Evolutionary conservation across 2,329 filamentous ascomycete species (phyloP), one percentile per base, ranked within the genome.

Genomic region (Pezicula radicicola): DNA sequence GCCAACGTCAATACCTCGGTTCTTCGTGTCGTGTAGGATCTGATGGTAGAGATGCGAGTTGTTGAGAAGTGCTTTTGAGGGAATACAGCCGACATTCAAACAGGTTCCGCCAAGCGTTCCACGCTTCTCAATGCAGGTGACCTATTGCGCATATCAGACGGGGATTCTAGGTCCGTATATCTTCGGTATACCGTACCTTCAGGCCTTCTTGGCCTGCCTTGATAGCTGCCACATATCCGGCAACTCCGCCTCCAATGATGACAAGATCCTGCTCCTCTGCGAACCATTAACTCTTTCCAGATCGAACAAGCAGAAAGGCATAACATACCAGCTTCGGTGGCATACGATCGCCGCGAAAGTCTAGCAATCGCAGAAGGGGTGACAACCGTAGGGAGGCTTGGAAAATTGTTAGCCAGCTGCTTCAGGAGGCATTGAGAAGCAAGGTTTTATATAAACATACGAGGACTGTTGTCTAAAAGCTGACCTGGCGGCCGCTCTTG

Each of bases 1-100:
- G 69, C 89, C 87, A 64, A 99, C 94, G 69, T 97, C 93, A 71
- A 99, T 99, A 70, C 94, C 94, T 71, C 94, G 91, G 75, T 89
- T 85, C 78, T 97, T 96, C 61, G 91, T 93, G 79, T 99, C 94
- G 78, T 99, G 93, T 56, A 95, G 84, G 68, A 97, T 88, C 76
- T 92, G 88, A 79, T 97, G 93, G 81, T 97, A 97, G 55, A 97
- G 83, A 74, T 97, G 91, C 65, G 94, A 97, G 82, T 97, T 97
- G 86, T 97, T 99, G 73, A 99, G 89, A 63, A 99, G 90, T 58
- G 94, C 97, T 78, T 99, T 99, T 61, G 94, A 99, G 62, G 94
- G 94, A 70, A 99, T 99, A 78, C 94, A 99, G 76, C 94, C 94
- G 68, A 99, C 94, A 73, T 99, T 99, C 68, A 99, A 79, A 80